Evolutionary conservation across 495 filamentous ascomycete genomes (phyloP).

Genomic region (Elaphomyces granulatus): DNA sequence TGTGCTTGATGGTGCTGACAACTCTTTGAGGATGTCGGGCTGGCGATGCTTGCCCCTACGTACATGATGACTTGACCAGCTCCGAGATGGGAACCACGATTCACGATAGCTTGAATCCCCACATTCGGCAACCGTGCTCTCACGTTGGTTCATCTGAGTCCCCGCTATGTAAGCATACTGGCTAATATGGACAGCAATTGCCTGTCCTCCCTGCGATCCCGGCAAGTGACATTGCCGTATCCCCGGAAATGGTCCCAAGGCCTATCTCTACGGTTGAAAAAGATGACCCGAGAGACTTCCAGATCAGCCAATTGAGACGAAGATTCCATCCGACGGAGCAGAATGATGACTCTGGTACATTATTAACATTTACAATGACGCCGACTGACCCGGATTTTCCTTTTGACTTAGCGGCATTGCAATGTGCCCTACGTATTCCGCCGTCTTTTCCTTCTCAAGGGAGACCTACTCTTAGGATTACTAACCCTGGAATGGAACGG

Average conservation of each 20-base stretch:
- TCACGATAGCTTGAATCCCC: not conserved
- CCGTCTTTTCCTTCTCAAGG: constrained; percentile 38
- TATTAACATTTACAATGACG: constrained; percentile 45
- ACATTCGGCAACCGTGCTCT: not conserved
- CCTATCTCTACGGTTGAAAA: constrained; percentile 51
- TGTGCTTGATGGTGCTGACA: constrained; percentile 13
- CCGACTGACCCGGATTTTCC: constrained; percentile 87
- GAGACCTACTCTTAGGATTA: constrained; percentile 46
- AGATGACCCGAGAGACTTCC: constrained; percentile 58
- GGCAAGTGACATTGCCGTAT: not conserved
- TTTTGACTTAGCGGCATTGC: constrained; percentile 57
- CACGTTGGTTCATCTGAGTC: not conserved
- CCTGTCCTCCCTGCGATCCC: not conserved
- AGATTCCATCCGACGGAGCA: constrained; percentile 52
- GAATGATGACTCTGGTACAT: constrained; percentile 36
- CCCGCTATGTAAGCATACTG: not conserved
- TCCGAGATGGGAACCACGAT: not conserved
- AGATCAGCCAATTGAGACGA: constrained; percentile 59
- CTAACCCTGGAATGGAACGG: constrained; percentile 63
- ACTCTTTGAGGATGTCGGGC: constrained; percentile 26
- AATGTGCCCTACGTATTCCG: constrained; percentile 60
- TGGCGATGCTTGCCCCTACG: constrained; percentile 27
- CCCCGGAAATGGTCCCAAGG: constrained; percentile 29
- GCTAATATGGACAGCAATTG: not conserved
- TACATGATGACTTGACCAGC: constrained; percentile 20